Conservation (phyloP, 176 grass and related monocot species). For the Dendrocalamus sinicus region DNA sequence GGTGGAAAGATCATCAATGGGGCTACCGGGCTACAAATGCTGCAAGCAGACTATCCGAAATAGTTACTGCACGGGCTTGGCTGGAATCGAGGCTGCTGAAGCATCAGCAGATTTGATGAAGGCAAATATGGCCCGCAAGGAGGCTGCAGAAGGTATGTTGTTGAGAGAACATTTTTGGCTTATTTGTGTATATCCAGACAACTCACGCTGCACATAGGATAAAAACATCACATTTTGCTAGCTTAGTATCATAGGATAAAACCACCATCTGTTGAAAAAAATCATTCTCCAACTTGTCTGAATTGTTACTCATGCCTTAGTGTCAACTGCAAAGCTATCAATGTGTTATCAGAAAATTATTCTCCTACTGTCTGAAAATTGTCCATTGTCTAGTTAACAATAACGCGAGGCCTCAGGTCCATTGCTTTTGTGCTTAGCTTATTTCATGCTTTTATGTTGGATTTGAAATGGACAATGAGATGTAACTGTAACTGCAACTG, state of each 20-base stretch:
- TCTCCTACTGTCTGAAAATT: slow-evolving; percentile 8
- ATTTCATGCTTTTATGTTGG: neutral
- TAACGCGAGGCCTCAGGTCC: neutral
- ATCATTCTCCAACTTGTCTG: neutral
- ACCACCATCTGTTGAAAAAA: neutral
- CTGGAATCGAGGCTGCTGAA: slow-evolving; percentile 95
- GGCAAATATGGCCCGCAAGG: slow-evolving; percentile 90
- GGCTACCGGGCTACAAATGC: slow-evolving; percentile 97
- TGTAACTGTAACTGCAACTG: neutral
- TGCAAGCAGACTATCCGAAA: slow-evolving; percentile 82
- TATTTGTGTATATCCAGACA: neutral
- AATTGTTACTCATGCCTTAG: neutral
- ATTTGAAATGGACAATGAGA: neutral
- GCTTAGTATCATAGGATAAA: neutral
- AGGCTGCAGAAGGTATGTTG: slow-evolving; percentile 74
- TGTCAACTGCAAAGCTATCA: neutral
- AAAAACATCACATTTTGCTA: neutral
- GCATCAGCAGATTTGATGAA: slow-evolving; percentile 87
- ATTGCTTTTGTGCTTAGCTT: slow-evolving; percentile 4
- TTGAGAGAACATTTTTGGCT: neutral
- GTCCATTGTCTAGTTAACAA: neutral
- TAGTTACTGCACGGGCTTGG: slow-evolving; percentile 89
- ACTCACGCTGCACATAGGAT: neutral
- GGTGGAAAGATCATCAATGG: slow-evolving; percentile 99
- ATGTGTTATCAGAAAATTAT: neutral